These are phyloP conservation scores for Talaromyces stipitatus DNA, from an alignment of 495 filamentous ascomycete species.

Conservation along the genomic window DNA sequence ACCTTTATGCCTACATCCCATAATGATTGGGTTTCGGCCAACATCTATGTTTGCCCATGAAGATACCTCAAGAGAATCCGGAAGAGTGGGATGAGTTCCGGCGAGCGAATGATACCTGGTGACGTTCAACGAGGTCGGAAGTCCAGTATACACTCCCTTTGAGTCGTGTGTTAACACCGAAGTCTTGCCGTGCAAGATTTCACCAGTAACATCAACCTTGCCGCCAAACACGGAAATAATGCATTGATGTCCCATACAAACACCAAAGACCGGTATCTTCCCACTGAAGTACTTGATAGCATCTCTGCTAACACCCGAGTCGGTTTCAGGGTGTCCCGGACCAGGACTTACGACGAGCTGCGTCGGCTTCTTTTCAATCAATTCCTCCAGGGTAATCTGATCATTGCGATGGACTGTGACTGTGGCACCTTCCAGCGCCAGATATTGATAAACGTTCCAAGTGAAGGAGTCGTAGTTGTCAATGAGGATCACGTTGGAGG, in stretches of 20 bases:
- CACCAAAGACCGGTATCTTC: slow-evolving; percentile 92
- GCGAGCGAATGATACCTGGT: slow-evolving; percentile 96
- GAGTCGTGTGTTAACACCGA: slow-evolving; percentile 80
- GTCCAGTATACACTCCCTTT: slow-evolving; percentile 75
- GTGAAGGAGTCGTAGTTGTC: slow-evolving; percentile 99
- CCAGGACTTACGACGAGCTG: slow-evolving; percentile 94
- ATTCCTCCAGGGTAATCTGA: slow-evolving; percentile 74
- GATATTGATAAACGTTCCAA: slow-evolving; percentile 98
- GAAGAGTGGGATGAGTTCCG: slow-evolving; percentile 83
- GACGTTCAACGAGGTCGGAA: slow-evolving; percentile 72
- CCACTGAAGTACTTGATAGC: slow-evolving; percentile 90
- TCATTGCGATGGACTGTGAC: slow-evolving; percentile 91
- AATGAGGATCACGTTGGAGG: slow-evolving; percentile 87
- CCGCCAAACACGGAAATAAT: slow-evolving; percentile 90
- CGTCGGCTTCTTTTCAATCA: slow-evolving; percentile 76
- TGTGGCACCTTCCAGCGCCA: slow-evolving; percentile 84
- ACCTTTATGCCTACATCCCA: slow-evolving; percentile 89
- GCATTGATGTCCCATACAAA: slow-evolving; percentile 99
- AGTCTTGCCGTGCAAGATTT: slow-evolving; percentile 96
- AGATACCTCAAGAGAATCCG: slow-evolving; percentile 78
- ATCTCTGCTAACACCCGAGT: slow-evolving; percentile 86
- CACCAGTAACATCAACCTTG: slow-evolving; percentile 83
- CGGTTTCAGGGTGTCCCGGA: slow-evolving; percentile 81
- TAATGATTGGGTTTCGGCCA: slow-evolving; percentile 75
- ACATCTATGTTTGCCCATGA: slow-evolving; percentile 69